These are phyloP conservation scores for Lactifluus hygrophoroides DNA, from an alignment of 768 basidiomycete species.

Conservation along the genomic window DNA sequence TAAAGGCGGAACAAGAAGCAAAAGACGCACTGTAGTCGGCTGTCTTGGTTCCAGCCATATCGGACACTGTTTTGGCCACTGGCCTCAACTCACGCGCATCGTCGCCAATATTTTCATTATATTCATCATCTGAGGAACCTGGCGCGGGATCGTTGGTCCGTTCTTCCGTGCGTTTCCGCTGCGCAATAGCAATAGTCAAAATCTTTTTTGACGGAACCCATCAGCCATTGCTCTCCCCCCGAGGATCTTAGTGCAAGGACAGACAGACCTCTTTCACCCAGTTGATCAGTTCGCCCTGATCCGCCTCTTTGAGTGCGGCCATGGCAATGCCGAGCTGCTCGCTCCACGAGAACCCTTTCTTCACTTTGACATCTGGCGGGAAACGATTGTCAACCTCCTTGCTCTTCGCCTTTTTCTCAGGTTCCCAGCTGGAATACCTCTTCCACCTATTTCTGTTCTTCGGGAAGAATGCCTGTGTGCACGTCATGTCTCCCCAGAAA, in stretches of 20 bases:
- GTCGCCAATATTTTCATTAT: slow-evolving; percentile 25
- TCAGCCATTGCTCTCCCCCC: neutral
- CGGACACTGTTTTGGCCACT: slow-evolving; percentile 41
- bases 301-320: slow-evolving; percentile 59
- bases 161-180: slow-evolving; percentile 52
- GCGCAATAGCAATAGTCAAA: slow-evolving; percentile 47
- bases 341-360: slow-evolving; percentile 83
- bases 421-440: slow-evolving; percentile 71
- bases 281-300: slow-evolving; percentile 53
- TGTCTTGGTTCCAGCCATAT: slow-evolving; percentile 59
- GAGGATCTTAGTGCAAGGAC: neutral
- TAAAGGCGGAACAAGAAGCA: neutral
- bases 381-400: slow-evolving; percentile 36
- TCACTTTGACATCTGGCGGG: slow-evolving; percentile 67
- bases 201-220: slow-evolving; percentile 39
- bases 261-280: slow-evolving; percentile 74
- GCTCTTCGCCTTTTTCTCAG: slow-evolving; percentile 37
- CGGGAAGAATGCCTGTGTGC: slow-evolving; percentile 70
- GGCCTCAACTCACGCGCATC: neutral
- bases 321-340: slow-evolving; percentile 86
- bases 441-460: slow-evolving; percentile 86
- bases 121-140: slow-evolving; percentile 28
- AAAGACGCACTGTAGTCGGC: slow-evolving; percentile 65
- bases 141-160: slow-evolving; percentile 42
- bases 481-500: neutral